Conservation (phyloP, 2,329 filamentous ascomycete species). For the Penicillium sp. region DNA sequence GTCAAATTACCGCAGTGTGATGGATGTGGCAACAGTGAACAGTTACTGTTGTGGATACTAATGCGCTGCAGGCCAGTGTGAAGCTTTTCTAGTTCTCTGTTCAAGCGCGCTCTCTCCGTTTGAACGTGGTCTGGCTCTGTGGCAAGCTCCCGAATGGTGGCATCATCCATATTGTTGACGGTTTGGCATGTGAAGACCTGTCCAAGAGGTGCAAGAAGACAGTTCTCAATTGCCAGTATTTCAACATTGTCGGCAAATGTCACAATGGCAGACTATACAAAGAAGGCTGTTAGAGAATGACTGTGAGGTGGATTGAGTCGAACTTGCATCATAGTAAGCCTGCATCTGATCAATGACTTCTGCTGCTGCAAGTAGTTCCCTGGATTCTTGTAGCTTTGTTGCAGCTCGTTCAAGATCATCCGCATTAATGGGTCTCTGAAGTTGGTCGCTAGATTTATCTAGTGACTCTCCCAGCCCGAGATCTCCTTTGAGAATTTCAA, state of each 20-base stretch:
- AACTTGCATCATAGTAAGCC: constrained; percentile 24
- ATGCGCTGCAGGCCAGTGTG: no score
- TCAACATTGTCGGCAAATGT: constrained; percentile 51
- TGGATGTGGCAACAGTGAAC: no score
- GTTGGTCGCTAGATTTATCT: no score
- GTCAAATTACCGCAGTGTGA: no score
- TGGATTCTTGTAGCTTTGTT: no score
- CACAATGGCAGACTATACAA: constrained; percentile 34
- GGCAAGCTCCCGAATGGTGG: constrained; percentile 41
- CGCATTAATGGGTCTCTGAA: no score
- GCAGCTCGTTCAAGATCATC: no score
- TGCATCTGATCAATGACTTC: constrained; percentile 43
- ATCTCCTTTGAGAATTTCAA: background rate
- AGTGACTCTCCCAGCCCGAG: no score
- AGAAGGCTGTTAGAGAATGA: no score
- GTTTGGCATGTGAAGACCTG: constrained; percentile 42
- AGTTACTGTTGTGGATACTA: no score
- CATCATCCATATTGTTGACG: constrained; percentile 38
- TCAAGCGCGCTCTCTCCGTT: constrained; percentile 16
- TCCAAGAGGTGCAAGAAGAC: constrained; percentile 45
- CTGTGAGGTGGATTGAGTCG: no score
- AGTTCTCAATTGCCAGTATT: constrained; percentile 51
- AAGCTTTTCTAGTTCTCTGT: constrained; percentile 19
- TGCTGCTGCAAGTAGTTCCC: constrained; percentile 40
- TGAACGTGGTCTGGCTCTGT: constrained; percentile 15